Evolutionary conservation across 2,329 filamentous ascomycete genomes (phyloP).

Genomic region (Fusarium udum): DNA sequence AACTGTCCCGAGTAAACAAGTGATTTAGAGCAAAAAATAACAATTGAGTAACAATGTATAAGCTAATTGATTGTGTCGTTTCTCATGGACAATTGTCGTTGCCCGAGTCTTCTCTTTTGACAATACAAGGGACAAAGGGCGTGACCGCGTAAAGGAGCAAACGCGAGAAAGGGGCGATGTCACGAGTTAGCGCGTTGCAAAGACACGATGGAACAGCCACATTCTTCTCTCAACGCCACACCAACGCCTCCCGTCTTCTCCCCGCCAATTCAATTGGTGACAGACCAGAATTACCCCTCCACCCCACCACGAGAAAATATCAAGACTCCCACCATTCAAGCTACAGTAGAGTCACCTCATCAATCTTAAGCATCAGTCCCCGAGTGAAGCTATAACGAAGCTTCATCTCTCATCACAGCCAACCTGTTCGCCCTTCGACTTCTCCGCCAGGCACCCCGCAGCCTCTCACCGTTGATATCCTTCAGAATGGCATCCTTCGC

Average conservation of each 20-base stretch:
- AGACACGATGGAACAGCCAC: neutral
- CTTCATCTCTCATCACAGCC: slow-evolving; percentile 38
- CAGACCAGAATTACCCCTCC: slow-evolving; percentile 30
- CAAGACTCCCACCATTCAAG: neutral
- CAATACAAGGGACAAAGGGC: slow-evolving; percentile 1
- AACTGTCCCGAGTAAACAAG: neutral
- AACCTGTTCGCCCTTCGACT: slow-evolving; percentile 56
- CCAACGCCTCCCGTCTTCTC: neutral
- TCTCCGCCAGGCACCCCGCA: slow-evolving; percentile 46
- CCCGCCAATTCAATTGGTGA: slow-evolving; percentile 14
- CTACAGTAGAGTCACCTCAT: slow-evolving; percentile 1
- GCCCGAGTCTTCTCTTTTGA: neutral
- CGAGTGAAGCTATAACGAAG: slow-evolving; percentile 39
- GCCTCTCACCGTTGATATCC: slow-evolving; percentile 48
- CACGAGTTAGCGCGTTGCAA: slow-evolving; percentile 44
- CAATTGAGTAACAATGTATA: neutral
- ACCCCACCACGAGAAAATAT: slow-evolving; percentile 41
- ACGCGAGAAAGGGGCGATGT: slow-evolving; percentile 51
- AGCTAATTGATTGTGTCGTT: slow-evolving; percentile 5
- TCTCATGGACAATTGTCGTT: slow-evolving; percentile 16
- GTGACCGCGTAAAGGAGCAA: slow-evolving; percentile 33
- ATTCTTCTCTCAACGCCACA: slow-evolving; percentile 3
- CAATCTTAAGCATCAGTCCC: slow-evolving; percentile 6
- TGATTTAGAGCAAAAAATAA: neutral
- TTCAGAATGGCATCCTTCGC: slow-evolving; percentile 72